These are phyloP conservation scores for Thalassiosira exigua DNA, from an alignment of 352 stramenopile genomes.

Conservation along the genomic window DNA sequence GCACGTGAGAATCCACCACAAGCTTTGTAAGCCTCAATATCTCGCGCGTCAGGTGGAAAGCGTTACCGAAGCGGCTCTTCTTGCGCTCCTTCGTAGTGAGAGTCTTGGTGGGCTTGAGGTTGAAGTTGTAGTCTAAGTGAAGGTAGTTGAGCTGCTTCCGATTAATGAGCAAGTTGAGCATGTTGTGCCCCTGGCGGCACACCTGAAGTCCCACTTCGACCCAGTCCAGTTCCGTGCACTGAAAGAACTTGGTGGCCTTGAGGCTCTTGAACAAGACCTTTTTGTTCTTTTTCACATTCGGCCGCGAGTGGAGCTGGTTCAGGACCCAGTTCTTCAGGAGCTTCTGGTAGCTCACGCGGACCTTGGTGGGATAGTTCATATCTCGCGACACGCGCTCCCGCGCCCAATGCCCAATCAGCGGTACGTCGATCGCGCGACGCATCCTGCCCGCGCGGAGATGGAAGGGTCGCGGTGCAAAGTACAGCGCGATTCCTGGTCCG, in stretches of 20 bases:
- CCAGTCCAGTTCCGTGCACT: constrained; percentile 99
- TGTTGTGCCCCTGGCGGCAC: constrained; percentile 99
- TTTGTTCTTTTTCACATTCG: constrained; percentile 94
- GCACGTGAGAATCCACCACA: constrained; percentile 99
- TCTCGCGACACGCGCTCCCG: constrained; percentile 96
- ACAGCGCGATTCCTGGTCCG: constrained; percentile 96
- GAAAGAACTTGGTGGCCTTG: constrained; percentile 99
- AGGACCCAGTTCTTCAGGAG: constrained; percentile 99
- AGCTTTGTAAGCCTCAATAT: constrained; percentile 99
- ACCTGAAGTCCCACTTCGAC: constrained; percentile 98
- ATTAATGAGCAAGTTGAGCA: constrained; percentile 99
- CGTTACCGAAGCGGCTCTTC: constrained; percentile 92
- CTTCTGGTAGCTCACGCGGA: constrained; percentile 99
- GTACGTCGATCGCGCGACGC: constrained; percentile 96
- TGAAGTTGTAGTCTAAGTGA: constrained; percentile 99
- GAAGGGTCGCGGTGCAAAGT: constrained; percentile 97
- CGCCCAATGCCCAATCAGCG: constrained; percentile 99
- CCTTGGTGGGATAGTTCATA: constrained; percentile 97
- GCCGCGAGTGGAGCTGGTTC: constrained; percentile 95
- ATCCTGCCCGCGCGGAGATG: constrained; percentile 96
- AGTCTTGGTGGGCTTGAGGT: constrained; percentile 99
- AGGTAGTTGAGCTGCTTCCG: constrained; percentile 99
- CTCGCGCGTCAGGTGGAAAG: constrained; percentile 94
- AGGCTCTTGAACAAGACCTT: constrained; percentile 98
- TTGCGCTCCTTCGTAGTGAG: constrained; percentile 99